Conservation (phyloP, 345 rosid genomes). For the Eucalyptus pauciflora region DNA sequence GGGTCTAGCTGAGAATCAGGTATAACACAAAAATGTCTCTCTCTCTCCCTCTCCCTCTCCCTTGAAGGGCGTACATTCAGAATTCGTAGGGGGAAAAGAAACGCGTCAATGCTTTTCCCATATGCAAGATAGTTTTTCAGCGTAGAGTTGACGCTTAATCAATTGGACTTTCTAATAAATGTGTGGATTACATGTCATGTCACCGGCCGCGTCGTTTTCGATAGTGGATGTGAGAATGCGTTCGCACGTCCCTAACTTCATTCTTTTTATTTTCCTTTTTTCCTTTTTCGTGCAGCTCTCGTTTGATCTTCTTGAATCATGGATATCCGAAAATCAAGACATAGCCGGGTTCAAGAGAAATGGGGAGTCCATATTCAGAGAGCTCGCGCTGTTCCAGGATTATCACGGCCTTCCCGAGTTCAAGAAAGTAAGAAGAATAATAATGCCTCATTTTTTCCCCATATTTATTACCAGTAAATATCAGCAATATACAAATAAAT, state of each 20-base stretch:
- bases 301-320: constrained; percentile 61
- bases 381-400: constrained; percentile 88
- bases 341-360: constrained; percentile 32
- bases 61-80: not conserved
- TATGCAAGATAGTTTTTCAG: not conserved
- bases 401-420: constrained; percentile 77
- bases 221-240: not conserved
- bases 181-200: not conserved
- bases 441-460: not conserved
- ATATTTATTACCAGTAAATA: not conserved
- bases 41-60: not conserved
- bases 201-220: not conserved
- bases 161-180: not conserved
- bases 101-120: not conserved
- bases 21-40: not conserved
- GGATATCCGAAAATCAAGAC: constrained; percentile 57
- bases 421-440: constrained; percentile 34
- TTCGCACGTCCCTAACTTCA: not conserved
- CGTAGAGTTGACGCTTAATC: not conserved
- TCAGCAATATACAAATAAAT: not conserved
- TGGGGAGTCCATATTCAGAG: constrained; percentile 51
- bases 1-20: constrained; percentile 99
- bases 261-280: not conserved
- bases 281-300: constrained; percentile 38
- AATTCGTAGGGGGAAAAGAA: not conserved